These are phyloP conservation scores for Trichosporon ovoides DNA, from an alignment of 1,284 basidiomycete genomes.

Conservation along the genomic window DNA sequence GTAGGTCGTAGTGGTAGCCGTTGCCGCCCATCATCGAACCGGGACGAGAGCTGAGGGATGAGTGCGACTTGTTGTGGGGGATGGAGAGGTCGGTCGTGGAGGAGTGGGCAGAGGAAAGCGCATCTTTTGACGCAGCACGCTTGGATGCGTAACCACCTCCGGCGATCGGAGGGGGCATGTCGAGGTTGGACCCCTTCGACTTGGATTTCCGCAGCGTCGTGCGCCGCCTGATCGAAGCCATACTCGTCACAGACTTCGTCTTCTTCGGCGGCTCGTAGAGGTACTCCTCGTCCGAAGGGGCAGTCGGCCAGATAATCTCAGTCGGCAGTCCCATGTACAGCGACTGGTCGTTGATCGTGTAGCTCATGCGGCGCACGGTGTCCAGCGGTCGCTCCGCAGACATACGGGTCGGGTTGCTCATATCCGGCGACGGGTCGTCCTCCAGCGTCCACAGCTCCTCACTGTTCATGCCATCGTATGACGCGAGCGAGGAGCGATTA, in stretches of 20 bases:
- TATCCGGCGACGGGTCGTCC: conserved; percentile 33
- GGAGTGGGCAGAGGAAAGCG: conserved; percentile 37
- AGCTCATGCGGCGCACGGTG: conserved; percentile 40
- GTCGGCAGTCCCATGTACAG: conserved; percentile 22
- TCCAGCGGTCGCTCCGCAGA: conserved; percentile 44
- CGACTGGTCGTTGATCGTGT: conserved; percentile 23
- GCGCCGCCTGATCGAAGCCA: conserved; percentile 24
- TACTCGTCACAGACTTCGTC: conserved; percentile 36
- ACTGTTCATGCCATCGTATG: conserved; percentile 32
- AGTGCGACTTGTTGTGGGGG: conserved; percentile 30
- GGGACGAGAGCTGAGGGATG: conserved; percentile 26
- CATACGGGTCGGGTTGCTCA: conserved; percentile 43
- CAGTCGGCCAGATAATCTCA: conserved; percentile 29
- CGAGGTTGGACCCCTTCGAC: conserved; percentile 20
- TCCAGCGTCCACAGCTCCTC: conserved; percentile 43
- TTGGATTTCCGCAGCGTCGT: conserved; percentile 17
- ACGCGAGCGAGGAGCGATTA: conserved; percentile 34
- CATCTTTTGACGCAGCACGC: conserved; percentile 12
- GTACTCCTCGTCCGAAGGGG: conserved; percentile 23
- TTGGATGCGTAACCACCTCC: conserved; percentile 8
- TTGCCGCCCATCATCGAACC: conserved; percentile 23
- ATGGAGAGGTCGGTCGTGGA: conserved; percentile 39
- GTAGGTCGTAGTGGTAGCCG: conserved; percentile 39
- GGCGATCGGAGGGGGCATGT: conserved; percentile 17
- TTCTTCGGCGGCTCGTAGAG: conserved; percentile 20